Evolutionary conservation across 169 alveolate species (phyloP).

Genomic region (Plasmodium relictum): DNA sequence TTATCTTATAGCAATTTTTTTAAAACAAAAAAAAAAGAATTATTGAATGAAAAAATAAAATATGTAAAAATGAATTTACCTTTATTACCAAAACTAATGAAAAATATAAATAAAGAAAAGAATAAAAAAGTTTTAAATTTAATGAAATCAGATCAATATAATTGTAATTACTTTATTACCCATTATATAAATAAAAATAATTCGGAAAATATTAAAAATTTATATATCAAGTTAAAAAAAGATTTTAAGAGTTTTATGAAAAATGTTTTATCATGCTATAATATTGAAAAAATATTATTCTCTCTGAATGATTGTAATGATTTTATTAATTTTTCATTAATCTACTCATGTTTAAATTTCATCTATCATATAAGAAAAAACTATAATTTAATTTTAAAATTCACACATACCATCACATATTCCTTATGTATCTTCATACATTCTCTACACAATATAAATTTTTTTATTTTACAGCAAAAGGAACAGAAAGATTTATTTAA

Average conservation of each 20-base stretch:
- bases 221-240: conserved; percentile 55
- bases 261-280: conserved; percentile 23
- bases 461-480: conserved; percentile 2
- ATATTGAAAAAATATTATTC: conserved; percentile 10
- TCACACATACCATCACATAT: conserved; percentile 30
- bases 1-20: conserved; percentile 11
- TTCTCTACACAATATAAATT: conserved; percentile 36
- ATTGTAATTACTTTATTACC: conserved; percentile 6
- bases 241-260: conserved; percentile 44
- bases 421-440: conserved; percentile 34
- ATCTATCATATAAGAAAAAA: conserved; percentile 41
- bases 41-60: conserved; percentile 16
- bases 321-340: conserved; percentile 38
- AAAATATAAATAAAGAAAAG: conserved; percentile 33
- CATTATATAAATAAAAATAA: conserved; percentile 39
- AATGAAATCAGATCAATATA: neutral
- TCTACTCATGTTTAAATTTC: conserved; percentile 45
- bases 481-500: neutral
- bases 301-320: neutral
- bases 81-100: conserved; percentile 44
- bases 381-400: conserved; percentile 41
- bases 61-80: conserved; percentile 28
- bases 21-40: conserved; percentile 26
- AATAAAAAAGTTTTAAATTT: conserved; percentile 15
- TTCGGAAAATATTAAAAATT: neutral